These are phyloP conservation scores for Tubosaeta sp. DNA, from an alignment of 768 basidiomycete species.

Conservation along the genomic window DNA sequence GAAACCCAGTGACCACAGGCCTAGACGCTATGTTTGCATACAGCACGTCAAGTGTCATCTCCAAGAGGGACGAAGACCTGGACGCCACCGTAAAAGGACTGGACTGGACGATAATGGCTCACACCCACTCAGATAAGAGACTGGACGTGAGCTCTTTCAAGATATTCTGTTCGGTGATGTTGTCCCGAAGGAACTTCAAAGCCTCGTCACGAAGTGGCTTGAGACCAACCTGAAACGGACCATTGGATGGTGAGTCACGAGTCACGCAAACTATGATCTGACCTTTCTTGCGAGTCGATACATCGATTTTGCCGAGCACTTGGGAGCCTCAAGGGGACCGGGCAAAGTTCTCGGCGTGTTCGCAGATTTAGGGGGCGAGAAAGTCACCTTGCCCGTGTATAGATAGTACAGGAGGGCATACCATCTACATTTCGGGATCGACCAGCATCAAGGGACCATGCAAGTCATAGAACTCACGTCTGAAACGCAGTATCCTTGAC, in stretches of 20 bases:
- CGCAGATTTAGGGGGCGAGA: not conserved
- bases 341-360: not conserved
- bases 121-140: not conserved
- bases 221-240: not conserved
- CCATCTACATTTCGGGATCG: not conserved
- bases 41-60: slow-evolving; percentile 8
- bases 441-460: not conserved
- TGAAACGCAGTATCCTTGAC: not conserved
- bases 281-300: not conserved
- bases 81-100: not conserved
- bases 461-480: not conserved
- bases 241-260: not conserved
- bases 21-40: slow-evolving; percentile 3
- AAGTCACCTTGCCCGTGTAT: not conserved
- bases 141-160: not conserved
- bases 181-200: not conserved
- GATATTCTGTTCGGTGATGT: not conserved
- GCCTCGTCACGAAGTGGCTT: not conserved
- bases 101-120: not conserved
- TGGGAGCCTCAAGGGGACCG: not conserved
- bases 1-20: slow-evolving; percentile 7
- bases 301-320: not conserved
- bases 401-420: not conserved
- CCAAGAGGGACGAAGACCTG: slow-evolving; percentile 6
- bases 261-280: not conserved